phyloP scores from a whole-genome alignment of 768 basidiomycete genomes.

The Lactarius tabidus region DNA sequence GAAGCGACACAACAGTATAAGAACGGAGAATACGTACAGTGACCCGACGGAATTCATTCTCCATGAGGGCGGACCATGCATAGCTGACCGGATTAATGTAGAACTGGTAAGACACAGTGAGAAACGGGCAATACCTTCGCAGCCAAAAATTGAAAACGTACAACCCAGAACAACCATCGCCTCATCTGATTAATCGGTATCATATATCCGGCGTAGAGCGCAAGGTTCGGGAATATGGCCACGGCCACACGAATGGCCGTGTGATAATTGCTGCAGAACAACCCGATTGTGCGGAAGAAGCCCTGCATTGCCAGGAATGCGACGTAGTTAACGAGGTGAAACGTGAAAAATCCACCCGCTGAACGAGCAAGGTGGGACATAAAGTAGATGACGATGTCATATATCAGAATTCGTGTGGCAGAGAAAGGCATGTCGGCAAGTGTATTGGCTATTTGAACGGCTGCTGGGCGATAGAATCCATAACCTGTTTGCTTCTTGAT shows the following conservation, averaged over 20 bases:
- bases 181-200: conserved; percentile 69
- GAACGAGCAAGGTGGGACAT: conserved; percentile 48
- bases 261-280: conserved; percentile 52
- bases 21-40: conserved; percentile 27
- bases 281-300: conserved; percentile 76
- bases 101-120: conserved; percentile 45
- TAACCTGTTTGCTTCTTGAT: conserved; percentile 62
- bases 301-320: conserved; percentile 75
- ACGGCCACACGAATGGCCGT: conserved; percentile 43
- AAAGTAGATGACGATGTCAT: conserved; percentile 68
- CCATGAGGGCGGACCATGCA: conserved; percentile 73
- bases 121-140: conserved; percentile 23
- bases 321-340: conserved; percentile 61
- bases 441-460: conserved; percentile 62
- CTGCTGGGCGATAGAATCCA: conserved; percentile 64
- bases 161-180: conserved; percentile 85
- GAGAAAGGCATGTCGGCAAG: conserved; percentile 71
- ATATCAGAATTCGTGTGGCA: conserved; percentile 52
- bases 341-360: conserved; percentile 50
- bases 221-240: conserved; percentile 62
- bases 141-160: conserved; percentile 39
- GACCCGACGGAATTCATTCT: conserved; percentile 80
- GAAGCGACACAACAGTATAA: conserved; percentile 29
- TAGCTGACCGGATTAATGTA: conserved; percentile 62
- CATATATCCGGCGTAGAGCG: conserved; percentile 69